These are phyloP conservation scores for Macrolepiota fuliginosa DNA, from an alignment of 768 basidiomycete species.

Conservation along the genomic window DNA sequence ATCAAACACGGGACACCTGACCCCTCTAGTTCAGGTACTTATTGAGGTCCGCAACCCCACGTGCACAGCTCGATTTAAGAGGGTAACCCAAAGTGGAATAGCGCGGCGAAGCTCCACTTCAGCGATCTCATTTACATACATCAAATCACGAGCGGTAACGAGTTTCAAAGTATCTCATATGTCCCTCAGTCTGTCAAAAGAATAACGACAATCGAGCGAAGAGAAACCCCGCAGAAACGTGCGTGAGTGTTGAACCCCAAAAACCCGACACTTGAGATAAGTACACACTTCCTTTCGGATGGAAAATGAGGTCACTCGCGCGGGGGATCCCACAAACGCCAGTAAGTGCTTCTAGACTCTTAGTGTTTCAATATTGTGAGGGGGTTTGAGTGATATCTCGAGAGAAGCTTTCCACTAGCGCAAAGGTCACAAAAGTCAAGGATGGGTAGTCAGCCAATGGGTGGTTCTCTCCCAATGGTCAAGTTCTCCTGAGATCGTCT, in stretches of 20 bases:
- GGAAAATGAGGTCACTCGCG: too few species aligned
- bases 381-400: background rate
- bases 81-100: background rate
- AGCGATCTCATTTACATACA: background rate
- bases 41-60: too few species aligned
- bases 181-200: background rate
- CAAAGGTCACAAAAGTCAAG: background rate
- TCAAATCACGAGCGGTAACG: background rate
- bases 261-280: too few species aligned
- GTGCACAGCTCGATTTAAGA: background rate
- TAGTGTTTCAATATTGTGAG: background rate
- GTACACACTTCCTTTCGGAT: too few species aligned
- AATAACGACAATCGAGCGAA: too few species aligned
- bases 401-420: background rate
- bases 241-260: too few species aligned
- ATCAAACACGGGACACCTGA: background rate
- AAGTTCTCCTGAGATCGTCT: background rate
- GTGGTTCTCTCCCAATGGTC: background rate
- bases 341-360: background rate
- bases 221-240: too few species aligned
- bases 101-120: background rate
- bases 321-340: background rate
- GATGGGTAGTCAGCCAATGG: background rate
- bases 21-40: too few species aligned
- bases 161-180: background rate